phyloP scores from a whole-genome alignment of 2,329 filamentous ascomycete species.

The Alternaria ventricosa region DNA sequence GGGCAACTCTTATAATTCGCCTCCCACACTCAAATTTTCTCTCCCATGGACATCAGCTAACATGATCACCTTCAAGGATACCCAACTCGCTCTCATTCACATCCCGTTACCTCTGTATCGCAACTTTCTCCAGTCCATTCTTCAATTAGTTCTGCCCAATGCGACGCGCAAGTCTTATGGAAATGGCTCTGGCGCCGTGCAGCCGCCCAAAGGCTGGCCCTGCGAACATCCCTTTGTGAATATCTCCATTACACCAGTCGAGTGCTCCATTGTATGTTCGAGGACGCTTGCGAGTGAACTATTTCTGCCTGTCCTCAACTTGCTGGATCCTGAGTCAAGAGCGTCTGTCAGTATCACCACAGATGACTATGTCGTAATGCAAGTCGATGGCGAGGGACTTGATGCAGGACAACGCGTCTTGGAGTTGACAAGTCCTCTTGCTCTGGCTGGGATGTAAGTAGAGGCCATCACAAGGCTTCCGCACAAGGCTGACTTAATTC shows the following conservation, averaged over 20 bases:
- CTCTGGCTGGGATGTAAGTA: conserved; percentile 81
- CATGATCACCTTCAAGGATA: conserved; percentile 68
- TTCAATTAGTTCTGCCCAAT: conserved; percentile 79
- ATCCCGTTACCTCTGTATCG: conserved; percentile 81
- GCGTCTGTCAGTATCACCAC: conserved; percentile 72
- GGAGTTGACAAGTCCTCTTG: conserved; percentile 87
- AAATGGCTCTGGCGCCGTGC: conserved; percentile 41
- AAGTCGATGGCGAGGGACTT: conserved; percentile 86
- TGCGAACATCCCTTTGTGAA: conserved; percentile 83
- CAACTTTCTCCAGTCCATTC: conserved; percentile 81
- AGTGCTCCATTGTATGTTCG: conserved; percentile 91
- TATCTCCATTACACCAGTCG: conserved; percentile 87
- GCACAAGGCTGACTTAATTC: conserved; percentile 6
- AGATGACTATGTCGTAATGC: conserved; percentile 86
- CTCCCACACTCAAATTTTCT: conserved; percentile 31
- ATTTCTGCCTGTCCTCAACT: conserved; percentile 73
- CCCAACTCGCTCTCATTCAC: conserved; percentile 85
- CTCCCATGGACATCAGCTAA: conserved; percentile 34
- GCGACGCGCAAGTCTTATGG: conserved; percentile 42
- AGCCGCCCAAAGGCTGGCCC: conserved; percentile 52
- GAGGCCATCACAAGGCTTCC: neutral
- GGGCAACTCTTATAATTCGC: conserved; percentile 42
- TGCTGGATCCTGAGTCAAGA: conserved; percentile 59
- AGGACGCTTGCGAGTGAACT: conserved; percentile 74
- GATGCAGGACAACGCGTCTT: conserved; percentile 91